phyloP scores from a whole-genome alignment of 768 basidiomycete genomes.

The Suillus paluster region DNA sequence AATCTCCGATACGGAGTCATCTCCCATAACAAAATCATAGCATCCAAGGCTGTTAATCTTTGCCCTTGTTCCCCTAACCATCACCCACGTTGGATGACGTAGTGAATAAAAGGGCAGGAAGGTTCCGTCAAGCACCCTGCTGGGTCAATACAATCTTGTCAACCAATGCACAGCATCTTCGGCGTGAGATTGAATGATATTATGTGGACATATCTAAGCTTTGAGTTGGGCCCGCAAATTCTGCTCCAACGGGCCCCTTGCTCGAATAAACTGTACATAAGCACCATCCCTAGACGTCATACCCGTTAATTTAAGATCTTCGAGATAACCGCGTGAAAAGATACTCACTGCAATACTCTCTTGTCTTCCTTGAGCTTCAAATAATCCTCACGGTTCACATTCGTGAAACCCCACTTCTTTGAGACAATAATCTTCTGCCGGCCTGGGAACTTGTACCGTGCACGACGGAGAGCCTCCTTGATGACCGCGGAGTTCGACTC shows the following conservation, averaged over 20 bases:
- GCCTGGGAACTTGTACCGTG: constrained; percentile 99
- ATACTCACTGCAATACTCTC: constrained; percentile 82
- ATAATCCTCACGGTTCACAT: constrained; percentile 90
- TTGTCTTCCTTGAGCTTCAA: constrained; percentile 87
- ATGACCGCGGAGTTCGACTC: constrained; percentile 86
- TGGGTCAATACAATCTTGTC: constrained; percentile 25
- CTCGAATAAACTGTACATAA: constrained; percentile 92
- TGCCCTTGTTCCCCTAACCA: constrained; percentile 88
- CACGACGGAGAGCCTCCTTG: constrained; percentile 95
- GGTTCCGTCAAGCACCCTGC: neutral
- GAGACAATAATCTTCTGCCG: constrained; percentile 96
- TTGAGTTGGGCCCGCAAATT: constrained; percentile 86
- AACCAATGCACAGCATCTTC: neutral
- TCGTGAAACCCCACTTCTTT: constrained; percentile 99
- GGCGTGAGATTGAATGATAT: constrained; percentile 6
- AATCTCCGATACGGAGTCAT: neutral
- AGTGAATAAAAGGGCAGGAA: constrained; percentile 75
- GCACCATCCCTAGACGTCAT: constrained; percentile 76
- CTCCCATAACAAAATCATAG: neutral
- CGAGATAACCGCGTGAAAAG: constrained; percentile 4
- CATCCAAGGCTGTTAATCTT: constrained; percentile 45
- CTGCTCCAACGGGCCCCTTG: constrained; percentile 81
- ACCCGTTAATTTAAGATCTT: constrained; percentile 12
- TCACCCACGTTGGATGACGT: constrained; percentile 63
- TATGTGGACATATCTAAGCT: constrained; percentile 47